Base-by-base conservation (phyloP, 2,329 filamentous ascomycete species). In the Volutella citrinella region DNA sequence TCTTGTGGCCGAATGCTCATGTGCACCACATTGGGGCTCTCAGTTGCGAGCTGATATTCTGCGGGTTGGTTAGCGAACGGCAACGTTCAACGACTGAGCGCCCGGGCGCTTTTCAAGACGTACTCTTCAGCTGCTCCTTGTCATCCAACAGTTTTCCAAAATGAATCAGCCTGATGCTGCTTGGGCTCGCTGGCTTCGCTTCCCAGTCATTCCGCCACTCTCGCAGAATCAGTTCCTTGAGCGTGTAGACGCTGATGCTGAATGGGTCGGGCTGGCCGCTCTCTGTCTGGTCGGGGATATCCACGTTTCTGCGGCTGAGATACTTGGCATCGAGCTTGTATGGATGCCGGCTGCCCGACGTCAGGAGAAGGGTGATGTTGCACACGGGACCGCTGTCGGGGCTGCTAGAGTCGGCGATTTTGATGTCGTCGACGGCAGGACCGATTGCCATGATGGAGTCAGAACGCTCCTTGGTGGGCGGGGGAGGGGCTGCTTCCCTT, bases 141-240 rank as follows among this genome's bases (percentile, higher is more conserved):
- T 96, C 91, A 51, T 95, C 89, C 48, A 96, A 67, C 60, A 96
- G 69, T 57, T 91, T 88, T 32, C 91, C 91, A 63, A 95, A 93
- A 44, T 88, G 86, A 54, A 97, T 96, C 52, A 97, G 66, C 31
- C 91, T 76, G 68, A 97, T 97, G 42, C 84, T 87, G 54, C 82
- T 91, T 10, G 91, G 90, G 55, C 87, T 93, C 17, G 84, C 80
- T 3, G 91, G 91, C 55, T 86, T 82, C 12, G 81, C 68, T 54
- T 95, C 90, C 91, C 91, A 96, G 57, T 96, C 87, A 51, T 82
- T 82, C 49, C 88, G 76, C 91, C 91, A 97, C 60, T 96, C 90
- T 52, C 87, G 76, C 68, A 93, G 77, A 57, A 97, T 95, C 55
- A 96, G 69, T 66, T 96, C 89, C 64, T 96, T 96, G 46, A 97